A percentile compares a stretch with the other conserved stretches of the same genome.
phyloP scores from a whole-genome alignment of 305 asterid species.

The Fraxinus xanthoxyloides region DNA sequence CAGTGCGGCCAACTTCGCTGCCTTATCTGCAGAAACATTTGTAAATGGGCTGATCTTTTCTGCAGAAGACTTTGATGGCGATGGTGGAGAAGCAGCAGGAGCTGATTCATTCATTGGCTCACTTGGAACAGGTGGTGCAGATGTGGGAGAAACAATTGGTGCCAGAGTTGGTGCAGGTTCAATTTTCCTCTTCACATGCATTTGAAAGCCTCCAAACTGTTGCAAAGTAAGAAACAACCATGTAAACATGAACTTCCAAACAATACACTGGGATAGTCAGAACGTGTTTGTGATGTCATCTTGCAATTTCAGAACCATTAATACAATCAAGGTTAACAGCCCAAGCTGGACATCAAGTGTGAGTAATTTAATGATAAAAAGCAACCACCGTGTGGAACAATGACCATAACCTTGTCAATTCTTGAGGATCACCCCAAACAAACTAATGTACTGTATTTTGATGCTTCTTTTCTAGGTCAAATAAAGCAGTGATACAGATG shows the following conservation, averaged over 20 bases:
- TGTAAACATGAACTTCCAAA: not conserved
- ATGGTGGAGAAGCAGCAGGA: constrained; percentile 42
- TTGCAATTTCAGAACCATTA: constrained; percentile 1
- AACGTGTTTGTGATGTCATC: not conserved
- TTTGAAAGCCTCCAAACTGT: constrained; percentile 74
- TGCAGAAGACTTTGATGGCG: constrained; percentile 51
- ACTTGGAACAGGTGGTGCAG: constrained; percentile 52
- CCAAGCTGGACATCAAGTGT: not conserved
- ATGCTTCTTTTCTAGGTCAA: not conserved
- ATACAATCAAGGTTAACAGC: constrained; percentile 2
- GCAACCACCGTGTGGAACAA: not conserved
- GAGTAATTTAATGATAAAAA: not conserved
- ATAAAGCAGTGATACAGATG: constrained; percentile 3
- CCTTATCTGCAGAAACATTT: constrained; percentile 47
- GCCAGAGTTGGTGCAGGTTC: constrained; percentile 44
- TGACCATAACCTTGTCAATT: constrained; percentile 2
- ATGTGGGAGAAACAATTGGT: constrained; percentile 40
- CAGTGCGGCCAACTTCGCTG: constrained; percentile 63
- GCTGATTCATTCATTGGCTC: constrained; percentile 43
- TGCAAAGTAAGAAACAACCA: not conserved
- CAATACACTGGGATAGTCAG: not conserved
- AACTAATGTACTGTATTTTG: not conserved
- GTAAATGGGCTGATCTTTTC: constrained; percentile 62
- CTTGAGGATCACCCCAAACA: constrained; percentile 2
- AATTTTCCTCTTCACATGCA: constrained; percentile 66